phyloP scores from a whole-genome alignment of 257 asterid genomes.

The Vinca minor region DNA sequence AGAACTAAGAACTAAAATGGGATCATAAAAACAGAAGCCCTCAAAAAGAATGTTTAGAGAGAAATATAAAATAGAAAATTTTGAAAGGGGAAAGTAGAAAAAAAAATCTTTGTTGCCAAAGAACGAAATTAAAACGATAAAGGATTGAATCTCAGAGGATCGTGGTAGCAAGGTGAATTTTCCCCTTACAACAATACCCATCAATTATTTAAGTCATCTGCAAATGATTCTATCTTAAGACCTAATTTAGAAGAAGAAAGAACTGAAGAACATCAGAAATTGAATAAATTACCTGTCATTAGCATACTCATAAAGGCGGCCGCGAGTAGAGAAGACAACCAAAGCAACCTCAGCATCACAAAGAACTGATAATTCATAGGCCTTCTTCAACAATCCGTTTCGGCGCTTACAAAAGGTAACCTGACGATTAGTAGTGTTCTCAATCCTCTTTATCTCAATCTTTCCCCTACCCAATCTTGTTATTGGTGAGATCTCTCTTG shows the following conservation, averaged over 20 bases:
- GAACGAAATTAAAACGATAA: neutral
- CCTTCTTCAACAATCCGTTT: constrained; percentile 76
- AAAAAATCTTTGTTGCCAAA: constrained; percentile 22
- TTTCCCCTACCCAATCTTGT: constrained; percentile 74
- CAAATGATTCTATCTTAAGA: no score
- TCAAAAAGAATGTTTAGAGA: constrained; percentile 22
- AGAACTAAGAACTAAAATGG: constrained; percentile 28
- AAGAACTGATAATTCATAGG: constrained; percentile 86
- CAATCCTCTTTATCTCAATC: constrained; percentile 90
- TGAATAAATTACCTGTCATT: constrained; percentile 62
- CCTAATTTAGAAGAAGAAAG: no score
- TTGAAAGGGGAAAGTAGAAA: constrained; percentile 16
- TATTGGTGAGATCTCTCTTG: constrained; percentile 61
- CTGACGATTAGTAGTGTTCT: constrained; percentile 91
- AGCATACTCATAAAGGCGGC: constrained; percentile 90
- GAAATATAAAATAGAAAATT: constrained; percentile 25
- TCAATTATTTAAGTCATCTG: no score
- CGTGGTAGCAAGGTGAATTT: no score
- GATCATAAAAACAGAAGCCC: constrained; percentile 29
- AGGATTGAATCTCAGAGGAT: no score
- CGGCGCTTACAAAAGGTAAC: constrained; percentile 96
- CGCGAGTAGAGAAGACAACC: constrained; percentile 82
- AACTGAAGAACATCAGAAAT: no score
- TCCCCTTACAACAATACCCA: no score
- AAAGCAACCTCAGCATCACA: constrained; percentile 96